phyloP scores from a whole-genome alignment of 108 stramenopile species.

The Conticribra weissflogii region DNA sequence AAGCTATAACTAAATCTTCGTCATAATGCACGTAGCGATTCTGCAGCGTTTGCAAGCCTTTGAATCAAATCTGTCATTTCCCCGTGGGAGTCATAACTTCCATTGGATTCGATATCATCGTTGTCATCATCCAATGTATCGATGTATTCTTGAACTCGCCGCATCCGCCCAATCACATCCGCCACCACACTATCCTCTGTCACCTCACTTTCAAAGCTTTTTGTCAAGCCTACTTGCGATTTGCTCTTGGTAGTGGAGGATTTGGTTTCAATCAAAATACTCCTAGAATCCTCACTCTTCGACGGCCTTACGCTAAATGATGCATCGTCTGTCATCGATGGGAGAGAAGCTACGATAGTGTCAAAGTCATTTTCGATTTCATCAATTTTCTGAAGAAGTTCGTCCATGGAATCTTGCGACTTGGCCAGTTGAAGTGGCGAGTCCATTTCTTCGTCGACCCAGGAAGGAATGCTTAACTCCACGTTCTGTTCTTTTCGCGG shows the following conservation, averaged over 20 bases:
- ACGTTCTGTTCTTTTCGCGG: background rate
- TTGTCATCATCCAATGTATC: conserved; percentile 38
- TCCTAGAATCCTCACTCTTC: conserved; percentile 11
- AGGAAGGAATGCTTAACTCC: conserved; percentile 34
- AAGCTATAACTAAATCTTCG: conserved; percentile 1
- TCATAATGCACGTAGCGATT: conserved; percentile 37
- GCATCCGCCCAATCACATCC: conserved; percentile 30
- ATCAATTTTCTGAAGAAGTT: conserved; percentile 41
- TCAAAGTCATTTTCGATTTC: conserved; percentile 53
- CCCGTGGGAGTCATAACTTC: conserved; percentile 28
- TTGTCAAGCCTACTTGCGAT: background rate
- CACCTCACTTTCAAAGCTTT: conserved; percentile 41
- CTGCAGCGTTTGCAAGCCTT: conserved; percentile 45
- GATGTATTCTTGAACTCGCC: conserved; percentile 38
- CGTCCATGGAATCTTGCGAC: conserved; percentile 41
- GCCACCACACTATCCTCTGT: conserved; percentile 31
- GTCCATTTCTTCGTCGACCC: conserved; percentile 45
- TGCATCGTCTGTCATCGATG: conserved; percentile 17
- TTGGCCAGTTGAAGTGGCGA: conserved; percentile 23
- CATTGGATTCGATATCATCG: conserved; percentile 24
- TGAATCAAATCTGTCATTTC: conserved; percentile 47
- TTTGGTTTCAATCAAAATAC: conserved; percentile 21
- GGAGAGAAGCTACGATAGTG: conserved; percentile 39
- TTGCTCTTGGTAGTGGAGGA: conserved; percentile 7
- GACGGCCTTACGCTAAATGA: conserved; percentile 15